Conservation (phyloP, 176 grass and related monocot genomes). For the Eremochloa ophiuroides region DNA sequence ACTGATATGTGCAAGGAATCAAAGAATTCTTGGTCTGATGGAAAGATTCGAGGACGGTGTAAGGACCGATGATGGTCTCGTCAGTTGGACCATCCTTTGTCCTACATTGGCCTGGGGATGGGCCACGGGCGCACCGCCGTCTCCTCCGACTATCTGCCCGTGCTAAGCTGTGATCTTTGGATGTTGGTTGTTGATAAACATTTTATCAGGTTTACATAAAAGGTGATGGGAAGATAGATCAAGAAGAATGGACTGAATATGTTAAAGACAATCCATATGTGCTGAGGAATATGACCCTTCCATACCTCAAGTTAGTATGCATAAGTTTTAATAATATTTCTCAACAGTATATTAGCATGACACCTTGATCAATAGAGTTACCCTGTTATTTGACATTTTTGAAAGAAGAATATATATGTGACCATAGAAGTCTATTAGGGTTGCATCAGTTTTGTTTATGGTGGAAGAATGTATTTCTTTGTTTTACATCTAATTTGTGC, state of each 20-base stretch:
- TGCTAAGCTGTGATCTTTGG: too few relatives aligned
- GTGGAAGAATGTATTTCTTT: not conserved
- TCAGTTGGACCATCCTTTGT: too few relatives aligned
- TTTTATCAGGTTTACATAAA: constrained; percentile 34
- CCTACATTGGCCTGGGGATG: too few relatives aligned
- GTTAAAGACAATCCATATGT: constrained; percentile 26
- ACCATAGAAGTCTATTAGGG: not conserved
- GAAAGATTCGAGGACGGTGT: too few relatives aligned
- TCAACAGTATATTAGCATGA: not conserved
- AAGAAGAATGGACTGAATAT: constrained; percentile 40
- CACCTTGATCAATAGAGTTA: not conserved
- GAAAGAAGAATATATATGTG: not conserved
- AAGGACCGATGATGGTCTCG: too few relatives aligned
- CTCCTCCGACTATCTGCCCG: too few relatives aligned
- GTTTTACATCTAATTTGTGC: not conserved
- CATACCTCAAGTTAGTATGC: constrained; percentile 30
- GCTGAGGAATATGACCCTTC: constrained; percentile 42
- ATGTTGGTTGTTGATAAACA: constrained; percentile 20
- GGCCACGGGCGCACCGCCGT: too few relatives aligned
- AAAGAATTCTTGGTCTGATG: too few relatives aligned
- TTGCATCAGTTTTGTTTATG: not conserved
- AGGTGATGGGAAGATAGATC: constrained; percentile 37
- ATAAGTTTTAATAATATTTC: not conserved
- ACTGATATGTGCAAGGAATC: too few relatives aligned
- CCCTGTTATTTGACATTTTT: not conserved